Conservation (phyloP, 2,329 filamentous ascomycete genomes). For the Hymenoscyphus salicellus region DNA sequence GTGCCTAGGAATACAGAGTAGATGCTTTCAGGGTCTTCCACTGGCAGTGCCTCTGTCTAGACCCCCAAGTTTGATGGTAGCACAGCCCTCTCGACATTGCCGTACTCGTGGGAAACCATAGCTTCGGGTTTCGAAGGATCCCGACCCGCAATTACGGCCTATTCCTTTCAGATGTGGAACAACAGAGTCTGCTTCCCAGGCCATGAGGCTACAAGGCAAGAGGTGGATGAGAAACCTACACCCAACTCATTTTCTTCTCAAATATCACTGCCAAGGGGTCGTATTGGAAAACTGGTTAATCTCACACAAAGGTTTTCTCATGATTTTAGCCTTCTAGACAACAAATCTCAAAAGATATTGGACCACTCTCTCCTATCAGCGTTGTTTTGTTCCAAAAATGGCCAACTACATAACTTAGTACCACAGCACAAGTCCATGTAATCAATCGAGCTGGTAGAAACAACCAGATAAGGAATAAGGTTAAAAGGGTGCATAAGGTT, state of each 20-base stretch:
- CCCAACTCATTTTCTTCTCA: neutral
- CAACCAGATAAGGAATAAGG: conserved; percentile 1
- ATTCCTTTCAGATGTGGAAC: neutral
- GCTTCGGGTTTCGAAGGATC: conserved; percentile 1
- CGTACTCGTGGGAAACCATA: neutral
- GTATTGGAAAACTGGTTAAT: neutral
- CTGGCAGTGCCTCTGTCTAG: neutral
- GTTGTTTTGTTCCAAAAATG: neutral
- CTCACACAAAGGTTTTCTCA: neutral
- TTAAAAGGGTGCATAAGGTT: neutral
- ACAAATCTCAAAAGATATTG: too few species aligned
- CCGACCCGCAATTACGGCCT: neutral
- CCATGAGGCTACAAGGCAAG: neutral
- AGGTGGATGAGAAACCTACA: neutral
- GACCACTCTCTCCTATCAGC: neutral
- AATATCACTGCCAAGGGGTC: neutral
- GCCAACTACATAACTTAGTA: neutral
- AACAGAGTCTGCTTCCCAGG: neutral
- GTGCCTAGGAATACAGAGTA: neutral
- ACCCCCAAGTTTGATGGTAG: neutral
- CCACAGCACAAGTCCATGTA: neutral
- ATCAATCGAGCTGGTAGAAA: neutral
- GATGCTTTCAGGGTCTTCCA: too few species aligned
- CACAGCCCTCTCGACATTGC: neutral
- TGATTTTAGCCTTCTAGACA: too few species aligned